Percentiles rank a stretch among this genome's conserved stretches.
phyloP scores from a whole-genome alignment of 352 stramenopile genomes.

The Pythium biforme region DNA sequence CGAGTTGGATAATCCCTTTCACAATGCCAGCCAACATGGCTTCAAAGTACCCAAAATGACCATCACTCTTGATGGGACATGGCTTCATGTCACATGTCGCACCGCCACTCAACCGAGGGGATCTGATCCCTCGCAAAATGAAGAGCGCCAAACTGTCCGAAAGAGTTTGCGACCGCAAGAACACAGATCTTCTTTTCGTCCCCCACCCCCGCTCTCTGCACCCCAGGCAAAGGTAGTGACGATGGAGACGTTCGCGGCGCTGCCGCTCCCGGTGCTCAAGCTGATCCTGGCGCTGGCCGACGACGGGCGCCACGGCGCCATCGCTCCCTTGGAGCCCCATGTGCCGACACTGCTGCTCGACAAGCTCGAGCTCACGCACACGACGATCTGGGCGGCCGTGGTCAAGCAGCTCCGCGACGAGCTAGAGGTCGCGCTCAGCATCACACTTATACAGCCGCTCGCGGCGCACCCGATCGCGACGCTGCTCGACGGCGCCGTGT shows the following conservation, averaged over 20 bases:
- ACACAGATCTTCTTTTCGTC: conserved; percentile 6
- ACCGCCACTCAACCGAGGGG: neutral
- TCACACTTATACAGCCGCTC: conserved; percentile 9
- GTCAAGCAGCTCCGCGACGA: conserved; percentile 15
- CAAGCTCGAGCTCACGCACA: conserved; percentile 1
- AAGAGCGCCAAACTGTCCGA: neutral
- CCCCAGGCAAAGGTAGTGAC: neutral
- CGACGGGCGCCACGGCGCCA: conserved; percentile 3
- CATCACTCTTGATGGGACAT: neutral
- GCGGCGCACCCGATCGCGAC: conserved; percentile 8
- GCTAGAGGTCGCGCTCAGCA: conserved; percentile 10
- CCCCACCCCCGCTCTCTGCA: neutral
- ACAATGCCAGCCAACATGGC: neutral
- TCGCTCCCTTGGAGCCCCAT: conserved; percentile 7
- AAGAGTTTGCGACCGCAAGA: neutral
- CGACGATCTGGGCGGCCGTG: conserved; percentile 1
- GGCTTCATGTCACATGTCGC: neutral
- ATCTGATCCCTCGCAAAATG: neutral
- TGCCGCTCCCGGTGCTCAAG: conserved; percentile 17
- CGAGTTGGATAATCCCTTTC: neutral
- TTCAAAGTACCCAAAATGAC: neutral
- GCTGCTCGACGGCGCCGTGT: conserved; percentile 8
- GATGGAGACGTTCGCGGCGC: conserved; percentile 6
- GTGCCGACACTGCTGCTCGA: conserved; percentile 10
- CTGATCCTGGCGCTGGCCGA: conserved; percentile 15